Conservation (phyloP, 2,329 filamentous ascomycete species). For the Botrytis porri region DNA sequence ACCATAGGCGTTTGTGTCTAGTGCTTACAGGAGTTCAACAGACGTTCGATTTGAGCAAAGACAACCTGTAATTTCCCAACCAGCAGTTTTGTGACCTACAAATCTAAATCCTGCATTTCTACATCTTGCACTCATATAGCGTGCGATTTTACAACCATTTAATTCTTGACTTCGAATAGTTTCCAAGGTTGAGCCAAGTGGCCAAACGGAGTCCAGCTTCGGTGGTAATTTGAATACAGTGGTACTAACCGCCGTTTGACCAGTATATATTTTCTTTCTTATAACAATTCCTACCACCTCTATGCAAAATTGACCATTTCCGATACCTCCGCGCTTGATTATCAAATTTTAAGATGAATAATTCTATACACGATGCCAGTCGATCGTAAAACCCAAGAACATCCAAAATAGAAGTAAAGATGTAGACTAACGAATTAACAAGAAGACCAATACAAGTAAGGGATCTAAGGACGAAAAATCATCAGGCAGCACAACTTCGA, state of each 20-base stretch:
- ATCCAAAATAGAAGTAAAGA: not conserved
- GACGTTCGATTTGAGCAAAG: not conserved
- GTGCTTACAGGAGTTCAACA: not conserved
- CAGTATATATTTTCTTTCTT: not conserved
- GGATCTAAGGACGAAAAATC: not conserved
- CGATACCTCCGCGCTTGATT: not conserved
- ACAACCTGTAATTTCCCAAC: not conserved
- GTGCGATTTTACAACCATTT: not conserved
- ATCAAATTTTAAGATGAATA: not conserved
- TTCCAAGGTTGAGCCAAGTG: not conserved
- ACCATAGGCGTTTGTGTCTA: not conserved
- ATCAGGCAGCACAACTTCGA: not conserved
- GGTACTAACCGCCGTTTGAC: not conserved
- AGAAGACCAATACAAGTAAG: not conserved
- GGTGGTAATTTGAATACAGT: not conserved
- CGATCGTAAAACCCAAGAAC: not conserved
- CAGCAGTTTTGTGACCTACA: not conserved
- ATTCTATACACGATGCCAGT: not conserved
- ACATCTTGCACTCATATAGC: not conserved
- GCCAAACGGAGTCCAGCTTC: not conserved
- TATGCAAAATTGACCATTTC: not conserved
- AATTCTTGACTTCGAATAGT: not conserved
- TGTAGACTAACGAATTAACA: accelerated
- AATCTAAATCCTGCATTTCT: not conserved
- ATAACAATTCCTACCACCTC: not conserved